Evolutionary conservation across 768 basidiomycete genomes (phyloP).

Genomic region (Dendrothele bispora): DNA sequence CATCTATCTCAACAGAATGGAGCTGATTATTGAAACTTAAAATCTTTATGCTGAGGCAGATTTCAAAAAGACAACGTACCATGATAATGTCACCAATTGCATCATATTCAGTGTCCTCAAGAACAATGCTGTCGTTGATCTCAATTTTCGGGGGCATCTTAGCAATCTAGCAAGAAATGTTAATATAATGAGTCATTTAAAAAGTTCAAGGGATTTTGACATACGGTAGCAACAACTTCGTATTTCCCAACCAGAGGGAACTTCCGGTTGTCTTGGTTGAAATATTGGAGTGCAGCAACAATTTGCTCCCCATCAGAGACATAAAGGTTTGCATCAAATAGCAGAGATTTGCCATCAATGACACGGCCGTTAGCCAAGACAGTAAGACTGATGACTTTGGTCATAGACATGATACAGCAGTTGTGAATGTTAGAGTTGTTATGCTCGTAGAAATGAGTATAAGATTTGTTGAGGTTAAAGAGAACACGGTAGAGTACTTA

Average conservation of each 20-base stretch:
- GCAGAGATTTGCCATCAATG: not conserved
- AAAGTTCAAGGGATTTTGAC: too few relatives aligned
- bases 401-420: not conserved
- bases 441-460: too few relatives aligned
- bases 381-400: not conserved
- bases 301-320: not conserved
- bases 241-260: not conserved
- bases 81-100: not conserved
- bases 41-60: not conserved
- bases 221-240: not conserved
- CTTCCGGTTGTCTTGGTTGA: not conserved
- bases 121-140: not conserved
- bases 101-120: slow-evolving; percentile 3
- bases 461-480: too few relatives aligned
- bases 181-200: not conserved
- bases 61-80: not conserved
- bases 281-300: slow-evolving; percentile 1
- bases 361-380: slow-evolving; percentile 3
- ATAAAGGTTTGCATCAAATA: slow-evolving; percentile 10
- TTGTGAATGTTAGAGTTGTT: not conserved
- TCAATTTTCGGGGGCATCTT: not conserved
- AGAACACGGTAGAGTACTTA: too few relatives aligned
- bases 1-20: not conserved
- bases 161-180: too few relatives aligned
- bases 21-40: not conserved